Conservation (phyloP, 2,329 filamentous ascomycete genomes). For the Botrytis galanthina region DNA sequence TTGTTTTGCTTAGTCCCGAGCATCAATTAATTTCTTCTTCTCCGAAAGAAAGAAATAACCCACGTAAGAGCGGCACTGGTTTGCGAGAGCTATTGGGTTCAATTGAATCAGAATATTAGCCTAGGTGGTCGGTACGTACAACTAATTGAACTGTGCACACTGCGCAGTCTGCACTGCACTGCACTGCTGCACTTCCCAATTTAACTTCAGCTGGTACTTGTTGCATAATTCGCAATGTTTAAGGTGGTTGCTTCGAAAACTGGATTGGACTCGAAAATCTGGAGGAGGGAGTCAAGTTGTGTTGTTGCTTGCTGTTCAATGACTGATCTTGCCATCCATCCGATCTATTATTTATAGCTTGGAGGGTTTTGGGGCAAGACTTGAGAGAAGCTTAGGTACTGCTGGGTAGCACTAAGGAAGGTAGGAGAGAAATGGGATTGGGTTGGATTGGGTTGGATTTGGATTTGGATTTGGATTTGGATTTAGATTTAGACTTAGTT, state of each 20-base stretch:
- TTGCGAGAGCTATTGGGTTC: neutral
- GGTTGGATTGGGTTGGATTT: neutral
- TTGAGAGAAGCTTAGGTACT: neutral
- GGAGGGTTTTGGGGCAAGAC: neutral
- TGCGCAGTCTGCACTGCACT: neutral
- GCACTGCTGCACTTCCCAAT: neutral
- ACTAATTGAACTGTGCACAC: slow-evolving; percentile 3
- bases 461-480: neutral
- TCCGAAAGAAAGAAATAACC: neutral
- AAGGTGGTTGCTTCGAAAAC: neutral
- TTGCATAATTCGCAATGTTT: neutral
- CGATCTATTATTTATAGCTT: neutral
- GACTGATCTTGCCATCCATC: neutral
- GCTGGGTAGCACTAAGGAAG: neutral
- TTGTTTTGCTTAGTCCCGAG: neutral
- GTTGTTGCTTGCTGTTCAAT: neutral
- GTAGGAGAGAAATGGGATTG: neutral
- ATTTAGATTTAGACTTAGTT: neutral
- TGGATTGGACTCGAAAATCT: neutral
- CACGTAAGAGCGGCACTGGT: neutral
- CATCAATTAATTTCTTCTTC: neutral
- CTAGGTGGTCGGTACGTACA: neutral
- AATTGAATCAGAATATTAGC: slow-evolving; percentile 2
- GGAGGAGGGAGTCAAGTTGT: neutral
- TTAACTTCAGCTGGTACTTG: slow-evolving; percentile 2